Evolutionary conservation across 805 yeast genomes (phyloP).

Genomic region (Metschnikowia santaceciliae): DNA sequence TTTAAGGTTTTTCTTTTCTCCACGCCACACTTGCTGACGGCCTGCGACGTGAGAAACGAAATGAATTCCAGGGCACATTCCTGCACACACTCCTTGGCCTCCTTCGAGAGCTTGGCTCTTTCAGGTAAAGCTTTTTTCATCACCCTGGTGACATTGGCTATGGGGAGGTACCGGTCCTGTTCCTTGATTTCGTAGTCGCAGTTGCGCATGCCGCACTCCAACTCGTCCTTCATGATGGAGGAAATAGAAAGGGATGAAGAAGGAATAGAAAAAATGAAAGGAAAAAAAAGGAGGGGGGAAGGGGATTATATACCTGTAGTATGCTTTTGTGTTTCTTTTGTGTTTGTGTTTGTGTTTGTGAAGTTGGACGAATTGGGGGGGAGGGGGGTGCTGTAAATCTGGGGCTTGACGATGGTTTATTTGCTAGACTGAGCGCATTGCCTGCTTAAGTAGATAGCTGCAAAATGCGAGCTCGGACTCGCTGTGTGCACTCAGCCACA

Average conservation of each 20-base stretch:
- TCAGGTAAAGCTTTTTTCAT: slow-evolving; percentile 73
- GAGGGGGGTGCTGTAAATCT: no score
- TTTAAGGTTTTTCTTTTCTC: slow-evolving; percentile 68
- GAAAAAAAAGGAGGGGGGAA: no score
- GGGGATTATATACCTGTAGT: no score
- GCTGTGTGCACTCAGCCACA: slow-evolving; percentile 6
- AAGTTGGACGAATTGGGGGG: no score
- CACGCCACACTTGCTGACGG: slow-evolving; percentile 57
- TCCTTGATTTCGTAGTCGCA: slow-evolving; percentile 42
- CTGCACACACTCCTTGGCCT: slow-evolving; percentile 74
- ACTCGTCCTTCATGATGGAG: background rate
- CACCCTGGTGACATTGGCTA: slow-evolving; percentile 58
- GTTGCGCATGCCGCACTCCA: slow-evolving; percentile 16
- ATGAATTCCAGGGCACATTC: slow-evolving; percentile 69
- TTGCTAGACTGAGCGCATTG: background rate
- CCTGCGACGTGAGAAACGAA: slow-evolving; percentile 63
- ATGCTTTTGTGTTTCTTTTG: no score
- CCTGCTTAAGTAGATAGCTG: slow-evolving; percentile 14
- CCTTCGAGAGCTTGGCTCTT: slow-evolving; percentile 73
- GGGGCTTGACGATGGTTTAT: no score
- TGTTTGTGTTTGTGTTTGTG: no score
- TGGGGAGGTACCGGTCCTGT: slow-evolving; percentile 42
- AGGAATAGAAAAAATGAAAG: no score
- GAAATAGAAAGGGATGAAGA: no score
- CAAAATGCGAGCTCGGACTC: slow-evolving; percentile 19